Conservation (phyloP, 768 basidiomycete species). For the Russula olivacea region DNA sequence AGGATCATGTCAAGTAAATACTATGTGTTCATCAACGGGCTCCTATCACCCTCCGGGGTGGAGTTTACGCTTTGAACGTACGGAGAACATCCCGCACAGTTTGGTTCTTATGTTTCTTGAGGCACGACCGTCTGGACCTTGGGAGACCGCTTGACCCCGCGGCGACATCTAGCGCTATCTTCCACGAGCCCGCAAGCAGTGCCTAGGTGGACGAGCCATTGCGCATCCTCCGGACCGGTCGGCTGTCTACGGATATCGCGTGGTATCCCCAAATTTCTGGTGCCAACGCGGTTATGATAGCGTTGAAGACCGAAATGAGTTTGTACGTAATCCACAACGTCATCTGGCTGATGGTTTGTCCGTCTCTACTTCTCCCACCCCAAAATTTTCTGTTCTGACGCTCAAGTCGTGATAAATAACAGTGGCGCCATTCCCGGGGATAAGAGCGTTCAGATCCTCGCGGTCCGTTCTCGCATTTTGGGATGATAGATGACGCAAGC, state of each 20-base stretch:
- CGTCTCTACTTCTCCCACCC: too few species aligned
- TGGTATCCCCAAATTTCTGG: too few species aligned
- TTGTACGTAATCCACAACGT: too few species aligned
- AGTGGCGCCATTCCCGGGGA: slow-evolving; percentile 8
- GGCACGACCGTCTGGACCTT: not conserved
- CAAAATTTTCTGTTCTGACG: too few species aligned
- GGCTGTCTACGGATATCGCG: not conserved
- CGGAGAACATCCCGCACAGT: not conserved
- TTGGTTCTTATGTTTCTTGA: not conserved
- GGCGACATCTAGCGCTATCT: not conserved
- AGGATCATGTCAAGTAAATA: slow-evolving; percentile 1
- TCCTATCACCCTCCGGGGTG: too few species aligned
- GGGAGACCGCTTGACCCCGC: not conserved
- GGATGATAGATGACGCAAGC: not conserved
- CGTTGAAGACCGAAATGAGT: not conserved
- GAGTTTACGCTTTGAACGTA: not conserved
- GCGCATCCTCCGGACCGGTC: not conserved
- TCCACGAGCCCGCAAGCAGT: slow-evolving; percentile 2
- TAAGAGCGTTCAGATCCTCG: slow-evolving; percentile 9
- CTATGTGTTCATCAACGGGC: slow-evolving; percentile 4
- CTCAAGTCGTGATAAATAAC: not conserved
- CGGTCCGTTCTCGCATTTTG: not conserved
- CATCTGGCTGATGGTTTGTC: too few species aligned
- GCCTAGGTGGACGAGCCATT: not conserved
- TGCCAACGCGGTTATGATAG: too few species aligned